These are phyloP conservation scores for Crithidia sp. DNA, from an alignment of 208 protist genomes.

Conservation along the genomic window DNA sequence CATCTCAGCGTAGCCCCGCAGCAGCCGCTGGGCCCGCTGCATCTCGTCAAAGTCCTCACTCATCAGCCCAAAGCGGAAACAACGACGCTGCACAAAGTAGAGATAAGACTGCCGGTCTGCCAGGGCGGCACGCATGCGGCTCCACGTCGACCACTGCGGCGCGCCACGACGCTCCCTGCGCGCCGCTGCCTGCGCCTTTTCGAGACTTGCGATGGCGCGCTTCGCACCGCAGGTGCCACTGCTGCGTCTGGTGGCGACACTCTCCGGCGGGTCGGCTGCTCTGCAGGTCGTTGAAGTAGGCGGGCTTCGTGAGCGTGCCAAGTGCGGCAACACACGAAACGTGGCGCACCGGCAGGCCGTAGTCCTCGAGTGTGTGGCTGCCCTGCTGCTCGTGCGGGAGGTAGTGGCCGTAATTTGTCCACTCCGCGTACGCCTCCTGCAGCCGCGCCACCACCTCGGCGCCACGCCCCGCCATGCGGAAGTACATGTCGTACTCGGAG, in stretches of 20 bases:
- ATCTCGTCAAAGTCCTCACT: constrained; percentile 40
- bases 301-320: constrained; percentile 51
- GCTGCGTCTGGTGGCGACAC: constrained; percentile 28
- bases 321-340: constrained; percentile 34
- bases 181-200: constrained; percentile 30
- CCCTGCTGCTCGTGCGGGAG: constrained; percentile 35
- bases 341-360: constrained; percentile 43
- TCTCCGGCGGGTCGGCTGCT: constrained; percentile 45
- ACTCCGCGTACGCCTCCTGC: constrained; percentile 65
- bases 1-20: constrained; percentile 42
- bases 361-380: constrained; percentile 31
- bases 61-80: constrained; percentile 58
- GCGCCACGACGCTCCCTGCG: constrained; percentile 5
- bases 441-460: constrained; percentile 56
- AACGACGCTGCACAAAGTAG: constrained; percentile 58
- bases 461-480: constrained; percentile 51
- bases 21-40: constrained; percentile 43
- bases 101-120: constrained; percentile 38
- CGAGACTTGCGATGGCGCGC: constrained; percentile 41
- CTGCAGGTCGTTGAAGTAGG: constrained; percentile 55
- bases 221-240: constrained; percentile 48
- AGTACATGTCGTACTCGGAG: constrained; percentile 74
- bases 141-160: constrained; percentile 32
- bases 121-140: constrained; percentile 33
- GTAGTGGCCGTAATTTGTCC: constrained; percentile 57